These are phyloP conservation scores for Viridothelium virens DNA, from an alignment of 495 filamentous ascomycete genomes.

Conservation along the genomic window DNA sequence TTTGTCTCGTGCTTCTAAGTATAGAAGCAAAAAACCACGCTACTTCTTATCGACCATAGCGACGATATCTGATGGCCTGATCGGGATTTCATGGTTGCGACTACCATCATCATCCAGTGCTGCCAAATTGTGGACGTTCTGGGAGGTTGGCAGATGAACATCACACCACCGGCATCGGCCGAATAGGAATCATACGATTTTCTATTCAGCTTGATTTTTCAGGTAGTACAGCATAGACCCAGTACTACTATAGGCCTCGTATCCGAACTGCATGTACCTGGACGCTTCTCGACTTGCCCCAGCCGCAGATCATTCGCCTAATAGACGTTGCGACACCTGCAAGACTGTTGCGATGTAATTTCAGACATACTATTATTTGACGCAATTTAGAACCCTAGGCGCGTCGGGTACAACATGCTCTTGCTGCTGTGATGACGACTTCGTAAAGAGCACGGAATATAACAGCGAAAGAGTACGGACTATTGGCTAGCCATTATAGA, in stretches of 20 bases:
- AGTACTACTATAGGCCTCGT: neutral
- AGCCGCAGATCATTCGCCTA: neutral
- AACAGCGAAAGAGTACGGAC: no score
- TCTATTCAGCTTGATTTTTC: constrained; percentile 6
- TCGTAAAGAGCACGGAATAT: no score
- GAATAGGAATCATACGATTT: constrained; percentile 5
- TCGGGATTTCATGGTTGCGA: neutral
- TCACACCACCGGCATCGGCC: neutral
- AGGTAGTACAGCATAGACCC: neutral
- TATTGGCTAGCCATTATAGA: no score
- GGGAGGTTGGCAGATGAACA: neutral
- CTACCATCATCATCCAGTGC: neutral
- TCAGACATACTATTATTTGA: neutral
- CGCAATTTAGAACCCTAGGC: no score
- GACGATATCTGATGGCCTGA: neutral
- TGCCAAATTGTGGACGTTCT: neutral
- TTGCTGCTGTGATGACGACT: no score
- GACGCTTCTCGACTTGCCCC: neutral
- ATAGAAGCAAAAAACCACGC: neutral
- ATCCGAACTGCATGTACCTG: neutral
- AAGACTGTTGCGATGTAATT: neutral
- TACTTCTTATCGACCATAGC: neutral
- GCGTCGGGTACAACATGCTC: no score
- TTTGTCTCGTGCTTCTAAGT: neutral
- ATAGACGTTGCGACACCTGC: neutral